These are phyloP conservation scores for Pythium chondricola DNA, from an alignment of 352 stramenopile genomes.

Conservation along the genomic window DNA sequence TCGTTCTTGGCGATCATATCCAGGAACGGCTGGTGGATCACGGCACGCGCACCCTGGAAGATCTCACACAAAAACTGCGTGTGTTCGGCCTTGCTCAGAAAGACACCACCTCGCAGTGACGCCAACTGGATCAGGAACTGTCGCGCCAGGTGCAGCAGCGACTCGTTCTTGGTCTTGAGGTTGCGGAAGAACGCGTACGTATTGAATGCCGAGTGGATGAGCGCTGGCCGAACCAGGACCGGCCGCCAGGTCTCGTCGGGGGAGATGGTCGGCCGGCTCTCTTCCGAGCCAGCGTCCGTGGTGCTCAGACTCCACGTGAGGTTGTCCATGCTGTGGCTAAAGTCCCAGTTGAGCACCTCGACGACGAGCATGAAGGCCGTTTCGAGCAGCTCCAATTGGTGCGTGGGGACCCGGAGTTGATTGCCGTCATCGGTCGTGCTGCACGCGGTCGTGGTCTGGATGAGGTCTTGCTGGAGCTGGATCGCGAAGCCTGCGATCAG, in stretches of 20 bases:
- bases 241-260: slow-evolving; percentile 64
- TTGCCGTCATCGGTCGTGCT: slow-evolving; percentile 28
- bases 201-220: slow-evolving; percentile 84
- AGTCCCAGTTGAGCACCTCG: slow-evolving; percentile 80
- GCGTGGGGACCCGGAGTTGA: slow-evolving; percentile 31
- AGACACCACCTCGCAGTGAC: slow-evolving; percentile 68
- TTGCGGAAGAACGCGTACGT: slow-evolving; percentile 78
- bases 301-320: slow-evolving; percentile 57
- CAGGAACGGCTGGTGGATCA: slow-evolving; percentile 72
- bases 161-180: slow-evolving; percentile 59
- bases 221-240: slow-evolving; percentile 54
- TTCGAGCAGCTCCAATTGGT: slow-evolving; percentile 74
- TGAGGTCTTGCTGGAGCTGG: slow-evolving; percentile 63
- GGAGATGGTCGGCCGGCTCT: slow-evolving; percentile 35
- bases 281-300: slow-evolving; percentile 25
- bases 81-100: slow-evolving; percentile 50
- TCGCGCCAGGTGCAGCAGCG: slow-evolving; percentile 63
- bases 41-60: slow-evolving; percentile 50
- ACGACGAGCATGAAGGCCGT: slow-evolving; percentile 68
- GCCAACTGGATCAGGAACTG: slow-evolving; percentile 80
- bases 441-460: slow-evolving; percentile 50
- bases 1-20: slow-evolving; percentile 58
- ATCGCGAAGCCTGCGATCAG: slow-evolving; percentile 55
- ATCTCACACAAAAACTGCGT: slow-evolving; percentile 66
- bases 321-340: slow-evolving; percentile 50